Evolutionary conservation across 192 early-diverging fungal genomes (phyloP).

Genomic region (Entomortierella chlamydospora): DNA sequence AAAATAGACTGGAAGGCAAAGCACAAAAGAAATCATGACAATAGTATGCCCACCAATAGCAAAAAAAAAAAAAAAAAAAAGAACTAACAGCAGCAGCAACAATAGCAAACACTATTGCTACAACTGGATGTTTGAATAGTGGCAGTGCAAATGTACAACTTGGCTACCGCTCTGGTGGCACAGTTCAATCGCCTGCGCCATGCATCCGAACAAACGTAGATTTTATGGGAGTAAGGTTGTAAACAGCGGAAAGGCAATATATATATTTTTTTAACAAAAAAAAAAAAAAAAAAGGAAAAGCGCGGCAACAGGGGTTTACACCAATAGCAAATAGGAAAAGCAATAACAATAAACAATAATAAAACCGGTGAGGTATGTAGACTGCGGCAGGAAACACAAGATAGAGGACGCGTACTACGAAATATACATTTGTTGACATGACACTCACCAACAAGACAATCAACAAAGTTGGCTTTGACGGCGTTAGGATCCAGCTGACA

Average conservation of each 20-base stretch:
- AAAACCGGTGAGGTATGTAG: neutral
- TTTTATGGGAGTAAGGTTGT: too few relatives aligned
- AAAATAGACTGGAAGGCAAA: neutral
- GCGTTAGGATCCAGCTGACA: constrained; percentile 23
- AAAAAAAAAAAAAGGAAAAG: constrained; percentile 20
- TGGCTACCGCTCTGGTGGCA: too few relatives aligned
- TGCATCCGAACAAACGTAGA: neutral
- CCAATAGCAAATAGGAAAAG: neutral
- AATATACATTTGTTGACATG: neutral
- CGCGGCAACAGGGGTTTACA: constrained; percentile 7
- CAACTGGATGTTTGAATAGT: too few relatives aligned
- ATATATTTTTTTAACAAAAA: too few relatives aligned
- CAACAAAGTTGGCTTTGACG: constrained; percentile 48
- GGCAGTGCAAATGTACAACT: too few relatives aligned
- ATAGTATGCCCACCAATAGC: neutral
- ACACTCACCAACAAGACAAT: constrained; percentile 53
- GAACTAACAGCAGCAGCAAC: too few relatives aligned
- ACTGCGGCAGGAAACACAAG: constrained; percentile 14
- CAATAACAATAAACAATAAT: neutral
- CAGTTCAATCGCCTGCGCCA: neutral
- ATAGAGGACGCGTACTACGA: too few relatives aligned
- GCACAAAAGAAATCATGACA: neutral
- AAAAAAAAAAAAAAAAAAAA: neutral
- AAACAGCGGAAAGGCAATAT: neutral
- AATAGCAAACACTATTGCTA: too few relatives aligned